Evolutionary conservation across 768 basidiomycete species (phyloP).

Genomic region (Mycena maculata): DNA sequence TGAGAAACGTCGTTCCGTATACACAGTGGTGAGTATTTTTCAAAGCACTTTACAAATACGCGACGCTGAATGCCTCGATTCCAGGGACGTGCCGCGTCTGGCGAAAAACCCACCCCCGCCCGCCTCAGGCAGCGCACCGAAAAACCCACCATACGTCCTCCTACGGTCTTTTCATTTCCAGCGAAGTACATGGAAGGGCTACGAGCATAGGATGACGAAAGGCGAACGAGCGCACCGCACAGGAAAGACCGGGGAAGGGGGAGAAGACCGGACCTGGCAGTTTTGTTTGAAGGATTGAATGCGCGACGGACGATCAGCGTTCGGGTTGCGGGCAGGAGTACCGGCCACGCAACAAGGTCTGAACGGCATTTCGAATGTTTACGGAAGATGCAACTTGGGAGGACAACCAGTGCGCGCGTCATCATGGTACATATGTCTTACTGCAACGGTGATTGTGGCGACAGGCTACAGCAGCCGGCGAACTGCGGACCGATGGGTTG

Average conservation of each 20-base stretch:
- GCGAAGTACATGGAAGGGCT: conserved; percentile 79
- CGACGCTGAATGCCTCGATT: conserved; percentile 1
- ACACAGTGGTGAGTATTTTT: conserved; percentile 72
- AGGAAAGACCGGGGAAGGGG: conserved; percentile 76
- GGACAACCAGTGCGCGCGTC: too few relatives aligned
- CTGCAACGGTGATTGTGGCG: too few relatives aligned
- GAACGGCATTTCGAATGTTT: too few relatives aligned
- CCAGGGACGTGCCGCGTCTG: conserved; percentile 81
- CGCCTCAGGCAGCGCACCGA: conserved; percentile 53
- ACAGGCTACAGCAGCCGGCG: too few relatives aligned
- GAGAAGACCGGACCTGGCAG: conserved; percentile 90
- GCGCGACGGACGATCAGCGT: too few relatives aligned
- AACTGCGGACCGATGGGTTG: too few relatives aligned
- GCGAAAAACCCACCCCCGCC: conserved; percentile 79
- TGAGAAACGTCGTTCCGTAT: conserved; percentile 89
- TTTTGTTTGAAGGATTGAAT: conserved; percentile 65
- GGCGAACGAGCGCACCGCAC: conserved; percentile 79
- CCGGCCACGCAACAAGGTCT: too few relatives aligned
- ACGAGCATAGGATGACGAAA: conserved; percentile 95
- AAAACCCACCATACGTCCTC: conserved; percentile 76
- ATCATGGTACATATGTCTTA: too few relatives aligned
- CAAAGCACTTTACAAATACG: neutral
- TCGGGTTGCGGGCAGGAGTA: too few relatives aligned
- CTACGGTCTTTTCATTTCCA: conserved; percentile 86
- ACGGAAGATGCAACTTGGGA: too few relatives aligned